These are phyloP conservation scores for Parmelia sp. DNA, from an alignment of 495 filamentous ascomycete genomes.

Conservation along the genomic window DNA sequence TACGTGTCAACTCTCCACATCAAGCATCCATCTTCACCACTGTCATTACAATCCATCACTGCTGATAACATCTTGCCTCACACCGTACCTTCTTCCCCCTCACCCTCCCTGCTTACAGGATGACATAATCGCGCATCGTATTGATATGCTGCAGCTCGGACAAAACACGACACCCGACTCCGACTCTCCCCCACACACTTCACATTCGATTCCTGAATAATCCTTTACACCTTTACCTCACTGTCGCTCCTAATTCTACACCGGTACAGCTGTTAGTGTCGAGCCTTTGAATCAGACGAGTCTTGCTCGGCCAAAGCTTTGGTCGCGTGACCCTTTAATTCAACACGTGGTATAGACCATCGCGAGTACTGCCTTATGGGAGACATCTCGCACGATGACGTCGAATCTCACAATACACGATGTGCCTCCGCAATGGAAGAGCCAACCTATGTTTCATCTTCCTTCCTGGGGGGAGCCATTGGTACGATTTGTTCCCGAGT, in stretches of 20 bases:
- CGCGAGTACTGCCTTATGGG: background rate
- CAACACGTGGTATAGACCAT: slow-evolving; percentile 2
- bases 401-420: slow-evolving; percentile 28
- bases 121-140: slow-evolving; percentile 1
- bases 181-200: background rate
- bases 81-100: background rate
- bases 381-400: slow-evolving; percentile 10
- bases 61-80: background rate
- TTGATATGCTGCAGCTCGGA: background rate
- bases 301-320: background rate
- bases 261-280: background rate
- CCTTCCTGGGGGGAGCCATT: slow-evolving; percentile 53
- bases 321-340: slow-evolving; percentile 12
- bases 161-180: background rate
- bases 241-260: background rate
- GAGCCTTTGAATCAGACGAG: background rate
- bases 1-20: too few relatives aligned
- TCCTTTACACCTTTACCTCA: background rate
- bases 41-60: background rate
- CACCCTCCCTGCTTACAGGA: background rate
- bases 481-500: slow-evolving; percentile 33
- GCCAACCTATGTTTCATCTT: slow-evolving; percentile 30
- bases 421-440: slow-evolving; percentile 29
- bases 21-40: background rate
- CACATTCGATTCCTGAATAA: background rate